These are phyloP conservation scores for Rhizoclosmatium globosum DNA, from an alignment of 192 early-diverging fungal species.

Conservation along the genomic window DNA sequence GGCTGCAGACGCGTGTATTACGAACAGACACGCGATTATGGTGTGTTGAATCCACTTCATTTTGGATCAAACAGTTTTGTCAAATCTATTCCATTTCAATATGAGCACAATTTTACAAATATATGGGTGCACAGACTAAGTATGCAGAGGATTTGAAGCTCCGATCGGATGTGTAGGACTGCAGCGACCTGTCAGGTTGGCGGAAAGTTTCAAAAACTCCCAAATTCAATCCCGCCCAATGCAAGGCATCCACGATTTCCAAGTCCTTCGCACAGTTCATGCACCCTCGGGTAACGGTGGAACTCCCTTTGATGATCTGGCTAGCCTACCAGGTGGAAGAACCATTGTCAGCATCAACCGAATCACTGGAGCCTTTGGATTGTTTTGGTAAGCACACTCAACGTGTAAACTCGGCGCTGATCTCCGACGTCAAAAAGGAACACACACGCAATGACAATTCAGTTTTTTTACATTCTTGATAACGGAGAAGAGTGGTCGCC, in stretches of 20 bases:
- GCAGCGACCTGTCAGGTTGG: too few relatives aligned
- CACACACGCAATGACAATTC: constrained; percentile 18
- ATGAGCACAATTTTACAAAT: too few relatives aligned
- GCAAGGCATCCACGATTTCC: constrained; percentile 19
- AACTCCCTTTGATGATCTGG: constrained; percentile 13
- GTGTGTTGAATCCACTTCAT: too few relatives aligned
- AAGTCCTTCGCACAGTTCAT: constrained; percentile 1
- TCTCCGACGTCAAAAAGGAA: neutral
- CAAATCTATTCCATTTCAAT: too few relatives aligned
- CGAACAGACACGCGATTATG: too few relatives aligned
- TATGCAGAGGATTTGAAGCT: too few relatives aligned
- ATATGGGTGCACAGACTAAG: too few relatives aligned
- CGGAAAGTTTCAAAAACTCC: too few relatives aligned
- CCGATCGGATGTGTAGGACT: too few relatives aligned
- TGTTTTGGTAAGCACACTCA: constrained; percentile 8
- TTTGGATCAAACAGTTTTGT: too few relatives aligned
- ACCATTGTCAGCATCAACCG: neutral
- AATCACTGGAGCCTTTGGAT: constrained; percentile 4
- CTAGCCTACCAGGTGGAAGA: constrained; percentile 12
- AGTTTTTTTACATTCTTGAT: constrained; percentile 24
- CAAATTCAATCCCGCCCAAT: neutral
- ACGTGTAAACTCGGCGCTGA: neutral
- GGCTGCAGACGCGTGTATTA: too few relatives aligned
- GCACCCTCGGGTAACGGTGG: constrained; percentile 5
- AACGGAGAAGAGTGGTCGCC: constrained; percentile 9